Conservation (phyloP, 2,329 filamentous ascomycete species). For the Tolypocladium sp. region DNA sequence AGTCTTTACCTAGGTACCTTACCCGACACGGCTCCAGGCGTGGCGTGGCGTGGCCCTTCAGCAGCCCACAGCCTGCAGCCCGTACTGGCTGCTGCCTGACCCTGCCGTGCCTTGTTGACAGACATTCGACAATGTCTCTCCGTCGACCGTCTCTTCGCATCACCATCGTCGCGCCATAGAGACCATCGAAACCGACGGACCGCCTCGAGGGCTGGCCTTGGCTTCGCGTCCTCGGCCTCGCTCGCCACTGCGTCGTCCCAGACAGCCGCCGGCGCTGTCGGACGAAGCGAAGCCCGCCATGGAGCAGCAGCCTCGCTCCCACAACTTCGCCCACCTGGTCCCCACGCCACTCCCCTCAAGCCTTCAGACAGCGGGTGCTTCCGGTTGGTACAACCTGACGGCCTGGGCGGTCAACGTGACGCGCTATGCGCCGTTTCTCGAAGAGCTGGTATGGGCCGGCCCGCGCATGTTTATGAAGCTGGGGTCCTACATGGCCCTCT, state of each 20-base stretch:
- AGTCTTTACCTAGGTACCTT: not conserved
- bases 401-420: conserved; percentile 50
- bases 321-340: not conserved
- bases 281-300: not conserved
- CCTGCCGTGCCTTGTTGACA: not conserved
- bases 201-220: not conserved
- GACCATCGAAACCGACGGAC: not conserved
- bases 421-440: conserved; percentile 53
- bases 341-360: conserved; percentile 9
- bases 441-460: conserved; percentile 59
- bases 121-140: not conserved
- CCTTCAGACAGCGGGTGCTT: conserved; percentile 6
- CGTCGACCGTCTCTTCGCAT: not conserved
- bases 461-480: conserved; percentile 63
- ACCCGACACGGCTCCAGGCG: not conserved
- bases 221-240: not conserved
- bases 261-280: not conserved
- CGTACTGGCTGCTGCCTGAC: not conserved
- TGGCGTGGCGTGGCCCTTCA: not conserved
- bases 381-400: conserved; percentile 43
- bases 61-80: not conserved
- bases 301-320: not conserved
- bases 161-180: not conserved
- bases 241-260: not conserved
- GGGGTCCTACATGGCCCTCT: conserved; percentile 51